Base-by-base conservation (phyloP, 352 stramenopile genomes). In the Saprolegnia diclina region DNA sequence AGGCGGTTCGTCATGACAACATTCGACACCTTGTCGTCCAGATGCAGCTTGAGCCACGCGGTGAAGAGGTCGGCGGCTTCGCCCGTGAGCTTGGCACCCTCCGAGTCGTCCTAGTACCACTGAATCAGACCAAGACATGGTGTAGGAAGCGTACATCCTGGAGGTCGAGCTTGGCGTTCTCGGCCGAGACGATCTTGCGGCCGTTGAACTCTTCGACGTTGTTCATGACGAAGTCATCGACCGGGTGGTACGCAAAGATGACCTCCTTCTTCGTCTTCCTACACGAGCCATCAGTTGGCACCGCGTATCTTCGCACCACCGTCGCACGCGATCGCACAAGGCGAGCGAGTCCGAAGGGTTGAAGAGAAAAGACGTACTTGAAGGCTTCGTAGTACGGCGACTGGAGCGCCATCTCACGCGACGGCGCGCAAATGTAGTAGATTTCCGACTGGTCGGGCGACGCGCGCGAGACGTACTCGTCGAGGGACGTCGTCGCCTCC, bases 201-300 rank as follows among this genome's bases (percentile, higher is more conserved):
- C 92, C 94, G 77, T 98, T 97, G 74, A 98, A 99, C 68, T 95
- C 88, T 55, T 83, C 92, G 55, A 99, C 79, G 77, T 99, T 99
- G 40, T 90, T 97, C 95, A 99, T 99, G 53, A 99, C 97, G 72
- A 99, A 99, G 76, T 99, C 98, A 72, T 99, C 97, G 68, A 99
- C 98, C 7, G 96, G 84, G 72, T 91, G 96, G 81, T 99, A 99
- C 53, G 99, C 82, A 71, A 99, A 99, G 52, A 99, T 76, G 52
- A 99, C 97, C 72, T 98, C 91, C 76, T 92, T 94, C 75, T 94
- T 94, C 63, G 83, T 81, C 75, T 93, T 92, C 73, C 85, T 94
- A 42, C 18, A 62, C 29, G 4, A 64, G 5, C 2, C 29, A 35
- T 35, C 48, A 14, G 11, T 11, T 4, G 22, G n/a, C 5, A 42